A percentile compares a stretch with the other conserved stretches of the same genome.
These are phyloP conservation scores for Mytilinidion resinicola DNA, from an alignment of 495 filamentous ascomycete genomes.

Conservation along the genomic window DNA sequence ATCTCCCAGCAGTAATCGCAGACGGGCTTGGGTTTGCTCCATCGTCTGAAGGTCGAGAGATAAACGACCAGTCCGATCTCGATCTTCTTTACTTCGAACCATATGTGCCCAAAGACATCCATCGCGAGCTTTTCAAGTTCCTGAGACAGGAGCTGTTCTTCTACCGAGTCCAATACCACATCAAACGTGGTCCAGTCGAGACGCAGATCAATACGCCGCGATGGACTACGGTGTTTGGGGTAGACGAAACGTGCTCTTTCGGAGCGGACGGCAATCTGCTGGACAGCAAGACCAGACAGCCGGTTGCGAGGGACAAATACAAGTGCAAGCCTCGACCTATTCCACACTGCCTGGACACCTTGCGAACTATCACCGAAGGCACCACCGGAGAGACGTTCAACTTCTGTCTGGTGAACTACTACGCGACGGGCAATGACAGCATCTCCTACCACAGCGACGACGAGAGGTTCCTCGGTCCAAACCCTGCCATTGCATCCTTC, in stretches of 20 bases:
- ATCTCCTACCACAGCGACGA: constrained; percentile 73
- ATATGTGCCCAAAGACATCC: constrained; percentile 48
- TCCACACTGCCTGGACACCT: constrained; percentile 55
- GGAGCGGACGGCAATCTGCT: constrained; percentile 38
- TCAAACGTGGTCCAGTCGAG: constrained; percentile 52
- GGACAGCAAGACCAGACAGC: constrained; percentile 41
- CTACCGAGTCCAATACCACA: constrained; percentile 65
- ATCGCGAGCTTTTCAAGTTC: constrained; percentile 57
- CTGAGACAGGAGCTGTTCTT: constrained; percentile 59
- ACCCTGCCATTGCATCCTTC: constrained; percentile 65
- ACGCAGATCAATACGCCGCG: constrained; percentile 60
- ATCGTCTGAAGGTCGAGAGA: constrained; percentile 35
- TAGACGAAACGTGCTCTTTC: constrained; percentile 51
- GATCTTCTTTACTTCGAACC: constrained; percentile 65
- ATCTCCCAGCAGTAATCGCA: constrained; percentile 45
- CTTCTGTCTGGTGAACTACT: constrained; percentile 73
- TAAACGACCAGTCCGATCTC: constrained; percentile 58
- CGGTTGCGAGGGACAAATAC: constrained; percentile 45
- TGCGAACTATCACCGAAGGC: constrained; percentile 51
- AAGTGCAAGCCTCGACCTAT: constrained; percentile 56
- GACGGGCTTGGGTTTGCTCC: constrained; percentile 37
- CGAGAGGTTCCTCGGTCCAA: constrained; percentile 61
- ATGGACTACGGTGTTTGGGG: constrained; percentile 65
- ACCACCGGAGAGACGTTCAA: constrained; percentile 60
- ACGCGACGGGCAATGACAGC: constrained; percentile 60